Evolutionary conservation across 2,329 filamentous ascomycete genomes (phyloP).

Genomic region (Cordyceps cicadae): DNA sequence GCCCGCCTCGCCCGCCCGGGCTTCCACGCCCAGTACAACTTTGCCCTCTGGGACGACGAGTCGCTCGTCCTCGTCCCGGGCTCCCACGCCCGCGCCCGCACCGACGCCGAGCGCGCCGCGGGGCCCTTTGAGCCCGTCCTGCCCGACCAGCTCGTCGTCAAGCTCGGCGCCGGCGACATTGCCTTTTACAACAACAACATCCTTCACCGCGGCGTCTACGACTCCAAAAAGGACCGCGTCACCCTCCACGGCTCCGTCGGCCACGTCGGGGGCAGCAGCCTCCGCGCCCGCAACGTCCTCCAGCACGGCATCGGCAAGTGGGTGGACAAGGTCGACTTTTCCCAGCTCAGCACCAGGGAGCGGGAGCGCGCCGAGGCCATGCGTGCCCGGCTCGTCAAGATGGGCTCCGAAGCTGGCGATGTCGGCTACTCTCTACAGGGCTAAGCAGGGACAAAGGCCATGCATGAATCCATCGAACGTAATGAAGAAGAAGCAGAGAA

Average conservation of each 20-base stretch:
- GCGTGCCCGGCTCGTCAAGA: slow-evolving; percentile 51
- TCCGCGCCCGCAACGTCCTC: slow-evolving; percentile 62
- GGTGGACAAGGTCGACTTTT: slow-evolving; percentile 53
- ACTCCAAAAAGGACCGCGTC: slow-evolving; percentile 49
- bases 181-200: slow-evolving; percentile 92
- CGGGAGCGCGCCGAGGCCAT: slow-evolving; percentile 51
- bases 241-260: slow-evolving; percentile 68
- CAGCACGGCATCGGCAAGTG: slow-evolving; percentile 66
- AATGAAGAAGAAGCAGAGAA: neutral
- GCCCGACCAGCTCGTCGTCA: slow-evolving; percentile 57
- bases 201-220: slow-evolving; percentile 63
- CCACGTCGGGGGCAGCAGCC: slow-evolving; percentile 42
- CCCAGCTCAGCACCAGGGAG: slow-evolving; percentile 32
- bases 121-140: slow-evolving; percentile 54
- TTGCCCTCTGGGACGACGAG: slow-evolving; percentile 68
- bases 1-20: slow-evolving; percentile 50
- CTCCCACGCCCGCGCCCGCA: slow-evolving; percentile 64
- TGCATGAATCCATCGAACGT: neutral
- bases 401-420: slow-evolving; percentile 52
- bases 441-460: slow-evolving; percentile 19
- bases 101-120: slow-evolving; percentile 58
- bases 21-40: slow-evolving; percentile 79
- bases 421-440: slow-evolving; percentile 57
- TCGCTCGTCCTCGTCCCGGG: slow-evolving; percentile 71
- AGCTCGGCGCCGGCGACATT: slow-evolving; percentile 64